Conservation (phyloP, 495 filamentous ascomycete genomes). For the Xylaria longipes region DNA sequence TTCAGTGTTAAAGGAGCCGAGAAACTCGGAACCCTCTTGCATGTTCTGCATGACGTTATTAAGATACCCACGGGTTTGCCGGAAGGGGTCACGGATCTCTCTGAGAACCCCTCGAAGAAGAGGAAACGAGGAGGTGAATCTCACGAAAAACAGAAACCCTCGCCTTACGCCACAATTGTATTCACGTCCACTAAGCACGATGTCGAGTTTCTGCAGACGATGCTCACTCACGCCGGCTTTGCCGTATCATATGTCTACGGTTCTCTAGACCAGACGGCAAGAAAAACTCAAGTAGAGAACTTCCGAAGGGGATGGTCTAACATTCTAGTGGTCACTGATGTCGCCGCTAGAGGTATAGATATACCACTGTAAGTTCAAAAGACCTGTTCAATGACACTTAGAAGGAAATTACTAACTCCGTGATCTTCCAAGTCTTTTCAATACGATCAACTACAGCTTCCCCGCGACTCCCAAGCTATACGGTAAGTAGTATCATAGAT, state of each 20-base stretch:
- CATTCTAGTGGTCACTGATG: constrained; percentile 96
- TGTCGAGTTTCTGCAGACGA: constrained; percentile 86
- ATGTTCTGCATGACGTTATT: constrained; percentile 89
- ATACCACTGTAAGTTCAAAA: constrained; percentile 67
- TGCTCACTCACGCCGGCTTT: constrained; percentile 79
- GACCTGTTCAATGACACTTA: neutral
- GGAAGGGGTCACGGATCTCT: constrained; percentile 50
- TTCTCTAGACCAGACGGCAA: constrained; percentile 88
- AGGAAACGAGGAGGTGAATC: constrained; percentile 66
- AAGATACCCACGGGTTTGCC: constrained; percentile 85
- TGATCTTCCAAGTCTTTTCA: constrained; percentile 63
- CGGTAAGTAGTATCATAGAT: constrained; percentile 17
- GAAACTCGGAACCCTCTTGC: constrained; percentile 89
- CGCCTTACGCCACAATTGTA: constrained; percentile 85
- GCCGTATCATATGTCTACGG: constrained; percentile 92
- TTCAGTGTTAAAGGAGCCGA: constrained; percentile 91
- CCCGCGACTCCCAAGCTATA: constrained; percentile 96
- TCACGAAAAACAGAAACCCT: constrained; percentile 63
- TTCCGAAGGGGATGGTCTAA: constrained; percentile 85
- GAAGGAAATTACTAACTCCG: constrained; percentile 1
- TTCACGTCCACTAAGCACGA: constrained; percentile 97
- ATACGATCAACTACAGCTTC: constrained; percentile 99
- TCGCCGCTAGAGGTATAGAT: constrained; percentile 96
- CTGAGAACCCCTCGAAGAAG: constrained; percentile 65
- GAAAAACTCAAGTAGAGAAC: constrained; percentile 86